Conservation (phyloP, 164 flowering plant species). For the Hamamelis virginiana region DNA sequence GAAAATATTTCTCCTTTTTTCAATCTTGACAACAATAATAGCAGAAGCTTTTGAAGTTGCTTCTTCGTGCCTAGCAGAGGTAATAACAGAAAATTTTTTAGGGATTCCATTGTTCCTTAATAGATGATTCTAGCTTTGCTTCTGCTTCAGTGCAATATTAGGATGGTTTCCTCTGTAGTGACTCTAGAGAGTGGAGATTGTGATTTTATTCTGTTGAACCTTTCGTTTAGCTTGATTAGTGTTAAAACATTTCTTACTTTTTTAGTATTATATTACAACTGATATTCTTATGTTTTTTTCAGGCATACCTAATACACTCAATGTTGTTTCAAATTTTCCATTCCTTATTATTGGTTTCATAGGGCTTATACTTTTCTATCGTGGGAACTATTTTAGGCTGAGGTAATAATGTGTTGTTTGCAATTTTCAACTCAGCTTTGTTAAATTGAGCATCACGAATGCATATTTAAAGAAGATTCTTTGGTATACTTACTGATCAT, state of each 20-base stretch:
- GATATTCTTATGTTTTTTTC: slow-evolving; percentile 26
- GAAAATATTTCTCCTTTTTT: too few species aligned
- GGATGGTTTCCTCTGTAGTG: too few species aligned
- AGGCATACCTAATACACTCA: slow-evolving; percentile 92
- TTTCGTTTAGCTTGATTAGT: background rate
- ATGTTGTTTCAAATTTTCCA: slow-evolving; percentile 88
- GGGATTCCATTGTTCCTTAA: too few species aligned
- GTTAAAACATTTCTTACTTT: background rate
- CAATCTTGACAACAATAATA: too few species aligned
- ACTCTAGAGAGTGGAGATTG: too few species aligned
- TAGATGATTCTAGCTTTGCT: too few species aligned
- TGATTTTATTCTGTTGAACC: background rate
- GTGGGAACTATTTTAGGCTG: slow-evolving; percentile 60
- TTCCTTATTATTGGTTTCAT: slow-evolving; percentile 76
- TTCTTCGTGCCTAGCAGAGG: too few species aligned
- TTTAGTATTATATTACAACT: slow-evolving; percentile 3
- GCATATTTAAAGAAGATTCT: too few species aligned
- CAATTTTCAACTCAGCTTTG: background rate
- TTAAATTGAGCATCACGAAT: background rate
- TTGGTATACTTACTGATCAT: background rate
- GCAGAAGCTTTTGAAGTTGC: too few species aligned
- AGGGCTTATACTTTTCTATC: slow-evolving; percentile 74
- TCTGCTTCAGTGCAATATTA: too few species aligned
- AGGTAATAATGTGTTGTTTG: slow-evolving; percentile 50
- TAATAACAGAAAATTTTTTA: too few species aligned